Evolutionary conservation across 192 early-diverging fungal species (phyloP).

Genomic region (Coemansia sp.): DNA sequence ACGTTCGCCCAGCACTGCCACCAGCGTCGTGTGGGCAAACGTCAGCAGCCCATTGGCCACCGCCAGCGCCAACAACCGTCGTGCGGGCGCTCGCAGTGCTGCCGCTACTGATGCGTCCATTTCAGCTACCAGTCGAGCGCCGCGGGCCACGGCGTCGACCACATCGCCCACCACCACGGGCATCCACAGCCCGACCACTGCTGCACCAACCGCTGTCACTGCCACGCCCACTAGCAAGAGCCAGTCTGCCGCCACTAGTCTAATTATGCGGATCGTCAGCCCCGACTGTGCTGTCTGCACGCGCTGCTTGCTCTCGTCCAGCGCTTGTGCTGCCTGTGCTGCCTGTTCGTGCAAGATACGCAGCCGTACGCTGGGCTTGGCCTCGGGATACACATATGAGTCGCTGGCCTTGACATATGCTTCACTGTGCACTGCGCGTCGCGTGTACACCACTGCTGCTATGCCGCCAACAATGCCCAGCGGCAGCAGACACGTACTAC

Average conservation of each 20-base stretch:
- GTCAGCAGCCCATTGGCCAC: conserved; percentile 59
- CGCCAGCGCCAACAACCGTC: conserved; percentile 56
- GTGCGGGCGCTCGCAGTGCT: conserved; percentile 49
- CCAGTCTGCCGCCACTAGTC: conserved; percentile 55
- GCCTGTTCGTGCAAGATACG: conserved; percentile 36
- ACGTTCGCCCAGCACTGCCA: conserved; percentile 60
- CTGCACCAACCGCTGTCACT: conserved; percentile 58
- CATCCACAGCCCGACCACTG: conserved; percentile 55
- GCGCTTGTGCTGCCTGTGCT: conserved; percentile 14
- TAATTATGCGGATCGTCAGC: conserved; percentile 20
- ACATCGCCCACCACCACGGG: conserved; percentile 59
- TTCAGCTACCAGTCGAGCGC: conserved; percentile 15
- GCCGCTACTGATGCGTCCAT: conserved; percentile 21
- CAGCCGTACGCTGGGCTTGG: conserved; percentile 29
- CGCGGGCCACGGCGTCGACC: conserved; percentile 55
- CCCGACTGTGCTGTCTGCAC: neutral
- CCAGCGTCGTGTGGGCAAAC: conserved; percentile 61
- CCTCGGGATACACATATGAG: too few relatives aligned
- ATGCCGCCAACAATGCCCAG: conserved; percentile 28
- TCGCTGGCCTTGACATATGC: neutral
- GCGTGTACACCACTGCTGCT: conserved; percentile 10
- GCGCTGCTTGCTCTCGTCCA: conserved; percentile 4
- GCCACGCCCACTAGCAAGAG: conserved; percentile 55
- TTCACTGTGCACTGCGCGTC: conserved; percentile 25
- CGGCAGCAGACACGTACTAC: conserved; percentile 4